phyloP scores from a whole-genome alignment of 495 filamentous ascomycete genomes.

The Sphaerosporella brunnea region DNA sequence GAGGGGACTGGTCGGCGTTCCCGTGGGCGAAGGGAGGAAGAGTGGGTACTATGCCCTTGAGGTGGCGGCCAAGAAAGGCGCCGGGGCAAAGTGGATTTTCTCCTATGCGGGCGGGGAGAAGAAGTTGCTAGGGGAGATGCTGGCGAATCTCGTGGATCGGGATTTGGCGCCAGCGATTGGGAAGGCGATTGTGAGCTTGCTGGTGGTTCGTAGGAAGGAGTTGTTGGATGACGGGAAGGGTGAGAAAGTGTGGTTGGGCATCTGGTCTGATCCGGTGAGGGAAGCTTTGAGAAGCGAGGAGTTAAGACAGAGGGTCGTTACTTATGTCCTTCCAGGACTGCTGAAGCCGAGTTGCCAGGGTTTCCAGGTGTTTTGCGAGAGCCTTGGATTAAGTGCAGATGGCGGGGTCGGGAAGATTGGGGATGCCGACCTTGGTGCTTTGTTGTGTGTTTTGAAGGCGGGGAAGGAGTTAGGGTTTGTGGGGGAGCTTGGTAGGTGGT shows the following conservation, averaged over 20 bases:
- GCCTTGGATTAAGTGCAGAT: slow-evolving; percentile 27
- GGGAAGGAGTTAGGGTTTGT: slow-evolving; percentile 66
- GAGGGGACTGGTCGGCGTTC: not conserved
- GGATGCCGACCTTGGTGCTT: slow-evolving; percentile 36
- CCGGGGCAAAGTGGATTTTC: slow-evolving; percentile 7
- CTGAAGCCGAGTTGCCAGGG: slow-evolving; percentile 41
- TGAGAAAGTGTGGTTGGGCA: slow-evolving; percentile 7
- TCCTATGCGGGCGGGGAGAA: not conserved
- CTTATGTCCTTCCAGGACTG: slow-evolving; percentile 53
- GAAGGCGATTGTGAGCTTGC: slow-evolving; percentile 13
- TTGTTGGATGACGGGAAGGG: slow-evolving; percentile 1
- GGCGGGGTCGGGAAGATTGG: slow-evolving; percentile 30
- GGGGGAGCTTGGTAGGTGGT: slow-evolving; percentile 47
- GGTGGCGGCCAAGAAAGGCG: slow-evolving; percentile 8
- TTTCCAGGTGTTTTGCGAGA: slow-evolving; percentile 40
- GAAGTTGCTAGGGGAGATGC: slow-evolving; percentile 10
- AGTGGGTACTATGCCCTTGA: slow-evolving; percentile 20
- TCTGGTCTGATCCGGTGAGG: slow-evolving; percentile 12
- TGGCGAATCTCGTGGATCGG: slow-evolving; percentile 13
- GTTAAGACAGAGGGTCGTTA: slow-evolving; percentile 41
- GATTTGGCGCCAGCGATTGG: slow-evolving; percentile 17
- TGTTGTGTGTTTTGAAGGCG: slow-evolving; percentile 52
- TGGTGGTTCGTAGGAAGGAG: slow-evolving; percentile 9
- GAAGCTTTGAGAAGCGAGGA: slow-evolving; percentile 8
- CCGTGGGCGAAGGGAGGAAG: slow-evolving; percentile 6